Evolutionary conservation across 2,329 filamentous ascomycete species (phyloP), one percentile per base, ranked within the genome.

Genomic region (Colletotrichum sp.): DNA sequence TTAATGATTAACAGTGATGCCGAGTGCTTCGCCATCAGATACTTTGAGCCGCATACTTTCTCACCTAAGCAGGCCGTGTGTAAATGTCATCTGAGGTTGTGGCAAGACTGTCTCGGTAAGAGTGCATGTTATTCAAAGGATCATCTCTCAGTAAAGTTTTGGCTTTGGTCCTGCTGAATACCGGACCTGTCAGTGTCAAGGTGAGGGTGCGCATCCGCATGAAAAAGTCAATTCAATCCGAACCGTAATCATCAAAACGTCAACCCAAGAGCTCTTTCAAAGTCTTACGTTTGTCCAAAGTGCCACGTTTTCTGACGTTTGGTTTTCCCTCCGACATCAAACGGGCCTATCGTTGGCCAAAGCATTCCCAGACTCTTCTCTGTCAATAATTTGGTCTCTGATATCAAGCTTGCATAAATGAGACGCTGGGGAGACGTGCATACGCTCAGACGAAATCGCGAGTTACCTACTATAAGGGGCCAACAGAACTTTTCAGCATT

Each of bases 1-100:
- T 49, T 2, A n/a, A 49, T 12, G 18, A 12, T 0, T 6, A n/a
- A 4, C 0, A n/a, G 39, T 1, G 39, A 49, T 21, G 39, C 39
- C 18, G 39, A 49, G 9, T 49, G 9, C 9, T 49, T 49, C 18
- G 18, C 18, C 39, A 44, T 44, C 39, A 44, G 5, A 10, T 2
- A 44, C 18, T 12, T n/a, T 10, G 1, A 44, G 18, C 5, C 3
- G 0, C 16, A 6, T 6, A 10, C 39, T n/a, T n/a, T 10, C 18
- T 49, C 18, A 4, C 9, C 5, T 12, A 12, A 2, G 7, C 0
- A 49, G 18, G 2, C 0, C 36, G 8, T 49, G 39, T n/a, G 18
- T 6, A 49, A 49, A 49, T n/a, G 39, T n/a, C 39, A n/a, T 49
- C 39, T n/a, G 18, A 49, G 5, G 18, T 49, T 49, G 18, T 49